Percentiles rank a stretch among this genome's conserved stretches.
phyloP scores from a whole-genome alignment of 108 stramenopile genomes.

The Pseudonitzschia multiseries region DNA sequence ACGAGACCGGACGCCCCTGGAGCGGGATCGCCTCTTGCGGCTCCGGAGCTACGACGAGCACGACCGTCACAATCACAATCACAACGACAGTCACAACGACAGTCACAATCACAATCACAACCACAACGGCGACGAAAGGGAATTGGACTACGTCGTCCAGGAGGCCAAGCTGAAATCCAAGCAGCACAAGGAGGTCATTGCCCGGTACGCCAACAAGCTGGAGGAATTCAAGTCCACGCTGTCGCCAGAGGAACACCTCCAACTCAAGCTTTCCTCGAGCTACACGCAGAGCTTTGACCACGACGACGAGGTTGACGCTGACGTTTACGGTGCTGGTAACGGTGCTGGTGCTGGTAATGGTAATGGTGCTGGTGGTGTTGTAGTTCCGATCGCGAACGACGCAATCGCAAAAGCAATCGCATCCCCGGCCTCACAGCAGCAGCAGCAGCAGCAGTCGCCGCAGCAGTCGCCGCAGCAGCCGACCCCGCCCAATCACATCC shows the following conservation, averaged over 20 bases:
- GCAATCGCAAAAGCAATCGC: too few species aligned
- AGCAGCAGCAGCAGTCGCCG: background rate
- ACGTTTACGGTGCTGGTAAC: too few species aligned
- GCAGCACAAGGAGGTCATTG: constrained; percentile 57
- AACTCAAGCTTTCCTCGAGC: constrained; percentile 1
- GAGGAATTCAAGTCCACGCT: constrained; percentile 41
- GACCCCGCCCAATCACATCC: background rate
- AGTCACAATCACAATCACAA: too few species aligned
- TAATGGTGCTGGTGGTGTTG: too few species aligned
- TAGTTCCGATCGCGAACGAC: too few species aligned
- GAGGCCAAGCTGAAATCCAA: constrained; percentile 32
- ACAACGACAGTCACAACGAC: too few species aligned
- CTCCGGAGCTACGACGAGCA: constrained; percentile 26
- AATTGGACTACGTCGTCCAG: constrained; percentile 14
- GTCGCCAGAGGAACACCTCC: constrained; percentile 24
- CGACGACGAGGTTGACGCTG: background rate
- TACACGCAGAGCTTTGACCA: background rate
- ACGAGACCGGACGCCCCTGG: constrained; percentile 18
- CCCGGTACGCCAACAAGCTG: constrained; percentile 44
- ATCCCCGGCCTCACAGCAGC: too few species aligned
- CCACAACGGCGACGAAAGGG: too few species aligned
- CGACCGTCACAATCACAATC: too few species aligned
- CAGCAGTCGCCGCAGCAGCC: background rate
- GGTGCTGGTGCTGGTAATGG: background rate
- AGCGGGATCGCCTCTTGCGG: constrained; percentile 34